These are phyloP conservation scores for Ophidiomyces ophidiicola DNA, from an alignment of 2,329 filamentous ascomycete genomes.

Conservation along the genomic window DNA sequence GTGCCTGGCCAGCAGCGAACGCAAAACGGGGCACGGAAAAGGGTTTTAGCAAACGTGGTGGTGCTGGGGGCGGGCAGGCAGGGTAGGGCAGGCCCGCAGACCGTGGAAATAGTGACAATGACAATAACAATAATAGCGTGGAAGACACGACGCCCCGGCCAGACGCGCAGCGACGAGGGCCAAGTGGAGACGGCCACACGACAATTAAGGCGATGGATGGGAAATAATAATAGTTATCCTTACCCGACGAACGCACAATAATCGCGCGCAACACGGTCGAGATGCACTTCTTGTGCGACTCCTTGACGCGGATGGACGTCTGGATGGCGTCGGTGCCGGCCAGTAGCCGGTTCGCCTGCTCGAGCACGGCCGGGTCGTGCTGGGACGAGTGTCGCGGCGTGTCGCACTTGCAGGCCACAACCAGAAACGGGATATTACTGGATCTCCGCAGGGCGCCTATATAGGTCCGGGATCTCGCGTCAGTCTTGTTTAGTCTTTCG, in stretches of 20 bases:
- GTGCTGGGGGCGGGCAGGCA: too few species aligned
- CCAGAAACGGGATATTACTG: conserved; percentile 55
- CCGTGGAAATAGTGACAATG: too few species aligned
- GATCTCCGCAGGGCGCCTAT: conserved; percentile 62
- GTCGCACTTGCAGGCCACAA: conserved; percentile 87
- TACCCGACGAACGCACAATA: conserved; percentile 56
- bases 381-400: conserved; percentile 56
- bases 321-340: conserved; percentile 61
- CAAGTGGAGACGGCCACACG: conserved; percentile 9
- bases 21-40: too few species aligned
- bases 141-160: too few species aligned
- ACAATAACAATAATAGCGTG: too few species aligned
- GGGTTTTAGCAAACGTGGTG: too few species aligned
- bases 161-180: conserved; percentile 8
- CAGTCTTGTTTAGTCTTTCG: conserved; percentile 1
- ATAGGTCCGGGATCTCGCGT: conserved; percentile 11
- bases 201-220: conserved; percentile 9
- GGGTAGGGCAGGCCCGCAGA: too few species aligned
- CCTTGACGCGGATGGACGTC: conserved; percentile 56
- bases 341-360: conserved; percentile 49
- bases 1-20: too few species aligned
- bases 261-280: conserved; percentile 62
- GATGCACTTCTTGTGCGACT: conserved; percentile 63
- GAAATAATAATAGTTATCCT: conserved; percentile 27
- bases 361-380: conserved; percentile 57